A percentile compares a stretch with the other conserved stretches of the same genome.
These are phyloP conservation scores for Inga oerstediana DNA, from an alignment of 306 rosid species.

Conservation along the genomic window DNA sequence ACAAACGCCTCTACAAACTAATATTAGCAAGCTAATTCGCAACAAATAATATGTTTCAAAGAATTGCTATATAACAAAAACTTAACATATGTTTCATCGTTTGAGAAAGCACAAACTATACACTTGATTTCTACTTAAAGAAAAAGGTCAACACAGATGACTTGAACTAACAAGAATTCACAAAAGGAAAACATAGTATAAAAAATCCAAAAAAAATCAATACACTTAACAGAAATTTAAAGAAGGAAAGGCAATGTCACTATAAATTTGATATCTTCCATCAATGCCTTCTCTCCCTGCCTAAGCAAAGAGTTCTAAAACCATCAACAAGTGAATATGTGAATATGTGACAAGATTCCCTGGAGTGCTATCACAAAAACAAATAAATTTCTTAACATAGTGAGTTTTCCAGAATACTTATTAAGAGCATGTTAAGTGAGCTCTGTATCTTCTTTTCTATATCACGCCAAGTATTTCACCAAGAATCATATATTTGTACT, in stretches of 20 bases:
- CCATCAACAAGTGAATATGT: too few species aligned
- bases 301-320: too few species aligned
- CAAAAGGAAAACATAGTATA: background rate
- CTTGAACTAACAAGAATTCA: background rate
- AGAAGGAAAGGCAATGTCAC: background rate
- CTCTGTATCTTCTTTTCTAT: background rate
- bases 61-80: background rate
- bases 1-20: conserved; percentile 20
- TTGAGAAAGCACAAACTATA: background rate
- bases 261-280: background rate
- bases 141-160: background rate
- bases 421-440: background rate
- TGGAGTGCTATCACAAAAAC: background rate
- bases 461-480: background rate
- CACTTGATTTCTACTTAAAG: background rate
- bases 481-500: background rate
- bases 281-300: too few species aligned
- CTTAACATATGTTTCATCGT: background rate
- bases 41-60: background rate
- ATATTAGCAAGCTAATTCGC: background rate
- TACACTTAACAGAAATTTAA: background rate
- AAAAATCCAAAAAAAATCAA: background rate
- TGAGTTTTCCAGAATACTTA: too few species aligned
- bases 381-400: too few species aligned
- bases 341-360: background rate